Conservation (phyloP, 163 green algal species). For the Smithsoniella earleae region DNA sequence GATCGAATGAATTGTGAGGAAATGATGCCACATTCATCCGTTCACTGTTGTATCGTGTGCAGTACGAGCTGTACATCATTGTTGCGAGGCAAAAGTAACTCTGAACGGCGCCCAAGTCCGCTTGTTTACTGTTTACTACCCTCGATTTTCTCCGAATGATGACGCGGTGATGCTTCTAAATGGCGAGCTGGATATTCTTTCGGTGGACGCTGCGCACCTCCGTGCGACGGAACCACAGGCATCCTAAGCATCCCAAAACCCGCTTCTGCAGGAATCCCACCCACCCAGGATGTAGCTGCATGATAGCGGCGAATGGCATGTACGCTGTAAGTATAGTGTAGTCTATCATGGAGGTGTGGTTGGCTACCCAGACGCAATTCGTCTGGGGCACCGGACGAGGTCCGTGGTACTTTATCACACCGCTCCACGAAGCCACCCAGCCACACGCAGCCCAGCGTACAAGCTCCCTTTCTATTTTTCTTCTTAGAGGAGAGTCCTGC, state of each 20-base stretch:
- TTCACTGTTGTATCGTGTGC: no score
- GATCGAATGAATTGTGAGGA: no score
- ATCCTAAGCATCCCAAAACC: slow-evolving; percentile 71
- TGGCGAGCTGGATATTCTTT: no score
- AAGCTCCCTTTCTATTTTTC: slow-evolving; percentile 52
- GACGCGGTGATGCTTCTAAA: no score
- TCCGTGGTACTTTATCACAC: slow-evolving; percentile 80
- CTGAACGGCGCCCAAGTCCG: no score
- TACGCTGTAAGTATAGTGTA: slow-evolving; percentile 89
- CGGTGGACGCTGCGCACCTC: no score
- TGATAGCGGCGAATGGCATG: slow-evolving; percentile 91
- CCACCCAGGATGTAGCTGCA: slow-evolving; percentile 96
- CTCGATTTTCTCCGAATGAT: no score
- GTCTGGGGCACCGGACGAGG: slow-evolving; percentile 61
- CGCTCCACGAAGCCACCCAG: slow-evolving; percentile 87
- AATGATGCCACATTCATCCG: no score
- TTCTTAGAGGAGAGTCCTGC: slow-evolving; percentile 28
- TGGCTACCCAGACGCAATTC: slow-evolving; percentile 89
- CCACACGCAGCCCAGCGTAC: slow-evolving; percentile 68
- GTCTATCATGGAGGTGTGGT: slow-evolving; percentile 99
- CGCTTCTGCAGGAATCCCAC: slow-evolving; percentile 76
- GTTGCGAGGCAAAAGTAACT: no score
- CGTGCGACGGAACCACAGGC: slow-evolving; percentile 94
- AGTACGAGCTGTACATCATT: no score
- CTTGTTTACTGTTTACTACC: no score